Evolutionary conservation across 2,329 filamentous ascomycete genomes (phyloP).

Genomic region (Basipetospora chlamydospora): DNA sequence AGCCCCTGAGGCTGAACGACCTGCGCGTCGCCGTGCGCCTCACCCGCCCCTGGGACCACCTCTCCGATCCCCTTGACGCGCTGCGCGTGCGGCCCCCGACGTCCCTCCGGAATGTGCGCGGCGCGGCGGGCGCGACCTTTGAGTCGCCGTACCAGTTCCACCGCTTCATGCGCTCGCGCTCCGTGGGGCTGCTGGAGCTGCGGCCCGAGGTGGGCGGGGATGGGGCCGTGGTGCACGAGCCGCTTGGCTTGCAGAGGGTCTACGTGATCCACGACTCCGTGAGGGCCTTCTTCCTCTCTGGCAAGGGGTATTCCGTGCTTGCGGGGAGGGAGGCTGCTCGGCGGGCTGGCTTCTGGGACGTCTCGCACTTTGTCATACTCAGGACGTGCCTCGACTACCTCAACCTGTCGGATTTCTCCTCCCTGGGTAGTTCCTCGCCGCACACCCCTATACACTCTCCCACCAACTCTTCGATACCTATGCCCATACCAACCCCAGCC

Average conservation of each 20-base stretch:
- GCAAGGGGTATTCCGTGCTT: slow-evolving; percentile 17
- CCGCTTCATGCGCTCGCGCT: slow-evolving; percentile 16
- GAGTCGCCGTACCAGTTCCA: slow-evolving; percentile 16
- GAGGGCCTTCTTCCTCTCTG: slow-evolving; percentile 17
- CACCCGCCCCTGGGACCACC: slow-evolving; percentile 11
- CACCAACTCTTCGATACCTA: neutral
- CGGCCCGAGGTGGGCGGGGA: slow-evolving; percentile 10
- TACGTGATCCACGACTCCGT: slow-evolving; percentile 18
- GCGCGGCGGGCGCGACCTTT: slow-evolving; percentile 11
- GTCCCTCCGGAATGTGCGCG: slow-evolving; percentile 14
- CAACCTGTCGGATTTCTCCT: slow-evolving; percentile 18
- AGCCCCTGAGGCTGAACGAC: slow-evolving; percentile 18
- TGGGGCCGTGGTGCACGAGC: slow-evolving; percentile 7
- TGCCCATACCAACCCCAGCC: slow-evolving; percentile 2
- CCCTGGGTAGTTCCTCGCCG: slow-evolving; percentile 11
- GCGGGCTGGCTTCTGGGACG: slow-evolving; percentile 13
- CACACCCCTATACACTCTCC: too few relatives aligned
- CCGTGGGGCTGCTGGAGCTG: slow-evolving; percentile 18
- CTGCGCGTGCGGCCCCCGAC: slow-evolving; percentile 13
- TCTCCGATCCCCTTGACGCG: slow-evolving; percentile 9
- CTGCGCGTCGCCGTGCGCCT: slow-evolving; percentile 16
- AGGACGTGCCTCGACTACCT: slow-evolving; percentile 17
- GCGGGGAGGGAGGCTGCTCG: slow-evolving; percentile 1
- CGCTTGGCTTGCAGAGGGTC: slow-evolving; percentile 16
- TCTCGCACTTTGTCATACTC: slow-evolving; percentile 16